These are phyloP conservation scores for Sextonia rubra DNA, from an alignment of 164 flowering plant species.

Conservation along the genomic window DNA sequence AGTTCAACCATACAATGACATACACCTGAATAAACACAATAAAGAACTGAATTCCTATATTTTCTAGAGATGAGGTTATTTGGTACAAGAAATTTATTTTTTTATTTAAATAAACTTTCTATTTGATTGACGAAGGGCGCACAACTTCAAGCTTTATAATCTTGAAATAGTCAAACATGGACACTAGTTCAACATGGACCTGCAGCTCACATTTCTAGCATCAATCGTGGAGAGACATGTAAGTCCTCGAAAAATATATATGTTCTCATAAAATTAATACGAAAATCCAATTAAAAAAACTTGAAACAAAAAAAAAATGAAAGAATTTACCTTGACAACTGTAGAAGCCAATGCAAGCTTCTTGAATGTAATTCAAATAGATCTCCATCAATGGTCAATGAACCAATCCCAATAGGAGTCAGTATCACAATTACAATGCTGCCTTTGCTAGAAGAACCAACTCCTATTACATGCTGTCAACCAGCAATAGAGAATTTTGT, in stretches of 20 bases:
- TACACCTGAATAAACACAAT: too few species aligned
- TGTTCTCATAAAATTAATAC: too few species aligned
- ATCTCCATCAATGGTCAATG: not conserved
- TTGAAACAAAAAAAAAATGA: not conserved
- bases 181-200: not conserved
- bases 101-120: too few species aligned
- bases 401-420: not conserved
- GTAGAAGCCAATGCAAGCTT: not conserved
- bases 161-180: not conserved
- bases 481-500: constrained; percentile 1
- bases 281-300: not conserved
- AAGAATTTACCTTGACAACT: constrained; percentile 1
- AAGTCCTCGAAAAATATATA: too few species aligned
- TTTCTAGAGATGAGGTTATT: not conserved
- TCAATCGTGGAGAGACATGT: not conserved
- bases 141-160: not conserved
- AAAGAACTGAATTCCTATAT: not conserved
- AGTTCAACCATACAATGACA: too few species aligned
- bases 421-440: not conserved
- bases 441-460: not conserved
- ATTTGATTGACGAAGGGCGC: not conserved
- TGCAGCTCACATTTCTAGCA: not conserved
- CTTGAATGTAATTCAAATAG: not conserved
- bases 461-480: constrained; percentile 8
- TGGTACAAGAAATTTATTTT: not conserved